Evolutionary conservation across 768 basidiomycete species (phyloP).

Genomic region (Polyporus arcularius): DNA sequence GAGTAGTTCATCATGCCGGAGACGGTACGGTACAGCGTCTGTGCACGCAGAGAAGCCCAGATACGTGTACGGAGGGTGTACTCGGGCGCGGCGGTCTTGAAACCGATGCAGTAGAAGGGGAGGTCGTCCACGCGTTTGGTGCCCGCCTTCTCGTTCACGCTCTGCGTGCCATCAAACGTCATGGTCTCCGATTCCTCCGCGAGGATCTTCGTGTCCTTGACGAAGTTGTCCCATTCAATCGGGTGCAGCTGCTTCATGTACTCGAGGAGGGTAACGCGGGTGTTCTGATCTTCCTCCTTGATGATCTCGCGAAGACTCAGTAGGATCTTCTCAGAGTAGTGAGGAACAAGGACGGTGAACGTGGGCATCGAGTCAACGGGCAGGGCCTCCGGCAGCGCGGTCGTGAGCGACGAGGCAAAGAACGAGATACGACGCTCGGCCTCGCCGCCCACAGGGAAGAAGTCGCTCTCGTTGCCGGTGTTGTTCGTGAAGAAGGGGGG

Average conservation of each 20-base stretch:
- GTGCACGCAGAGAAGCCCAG: constrained; percentile 97
- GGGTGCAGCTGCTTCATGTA: constrained; percentile 99
- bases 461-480: constrained; percentile 72
- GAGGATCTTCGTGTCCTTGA: constrained; percentile 98
- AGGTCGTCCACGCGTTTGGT: constrained; percentile 80
- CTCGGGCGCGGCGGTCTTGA: constrained; percentile 98
- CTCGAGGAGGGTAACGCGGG: constrained; percentile 94
- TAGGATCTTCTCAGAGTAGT: constrained; percentile 98
- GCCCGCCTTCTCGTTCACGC: constrained; percentile 68
- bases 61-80: constrained; percentile 99
- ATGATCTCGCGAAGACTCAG: constrained; percentile 97
- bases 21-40: constrained; percentile 97
- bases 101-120: constrained; percentile 99
- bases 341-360: constrained; percentile 98
- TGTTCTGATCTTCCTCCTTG: constrained; percentile 94
- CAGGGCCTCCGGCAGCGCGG: constrained; percentile 90
- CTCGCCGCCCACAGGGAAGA: constrained; percentile 93
- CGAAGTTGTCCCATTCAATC: constrained; percentile 99
- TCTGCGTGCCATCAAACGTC: constrained; percentile 52
- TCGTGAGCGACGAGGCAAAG: constrained; percentile 97
- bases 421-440: constrained; percentile 98
- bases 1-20: constrained; percentile 99
- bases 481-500: constrained; percentile 99
- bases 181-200: constrained; percentile 75
- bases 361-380: constrained; percentile 99